phyloP scores from a whole-genome alignment of 257 asterid species.

The Jacaranda copaia region DNA sequence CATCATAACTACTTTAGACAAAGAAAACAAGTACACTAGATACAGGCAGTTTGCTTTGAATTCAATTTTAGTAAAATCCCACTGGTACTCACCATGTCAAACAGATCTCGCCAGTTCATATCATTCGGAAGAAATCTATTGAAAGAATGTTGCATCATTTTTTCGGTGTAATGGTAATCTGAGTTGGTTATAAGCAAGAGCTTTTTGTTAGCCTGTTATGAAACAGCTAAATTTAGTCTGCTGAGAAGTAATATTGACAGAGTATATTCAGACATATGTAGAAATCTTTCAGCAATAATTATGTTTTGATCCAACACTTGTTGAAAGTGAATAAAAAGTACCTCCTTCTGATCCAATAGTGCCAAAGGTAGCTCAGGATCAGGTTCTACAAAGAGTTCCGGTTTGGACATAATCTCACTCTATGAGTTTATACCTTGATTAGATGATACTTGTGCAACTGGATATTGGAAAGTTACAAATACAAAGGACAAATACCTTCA shows the following conservation, averaged over 20 bases:
- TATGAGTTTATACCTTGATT: conserved; percentile 42
- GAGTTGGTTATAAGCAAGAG: conserved; percentile 93
- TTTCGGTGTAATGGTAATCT: conserved; percentile 89
- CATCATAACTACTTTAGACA: conserved; percentile 14
- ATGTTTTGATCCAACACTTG: conserved; percentile 8
- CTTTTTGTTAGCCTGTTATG: conserved; percentile 81
- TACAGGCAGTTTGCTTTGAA: conserved; percentile 27
- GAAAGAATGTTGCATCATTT: conserved; percentile 95
- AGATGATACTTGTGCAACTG: conserved; percentile 40
- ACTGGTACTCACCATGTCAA: conserved; percentile 74
- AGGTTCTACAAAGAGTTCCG: conserved; percentile 90
- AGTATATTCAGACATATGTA: neutral
- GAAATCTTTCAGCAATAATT: conserved; percentile 25
- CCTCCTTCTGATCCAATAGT: conserved; percentile 90
- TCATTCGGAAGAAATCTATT: conserved; percentile 92
- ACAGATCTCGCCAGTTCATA: conserved; percentile 88
- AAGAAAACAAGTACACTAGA: conserved; percentile 23
- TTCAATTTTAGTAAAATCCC: conserved; percentile 14
- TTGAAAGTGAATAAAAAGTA: conserved; percentile 35
- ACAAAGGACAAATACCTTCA: conserved; percentile 61
- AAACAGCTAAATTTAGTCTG: conserved; percentile 32
- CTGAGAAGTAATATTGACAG: conserved; percentile 30
- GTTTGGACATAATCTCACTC: conserved; percentile 93
- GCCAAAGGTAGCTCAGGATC: conserved; percentile 97
- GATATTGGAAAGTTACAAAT: conserved; percentile 37